Evolutionary conservation across 2,329 filamentous ascomycete species (phyloP), one percentile per base, ranked within the genome.

Genomic region (Alternaria sp.): DNA sequence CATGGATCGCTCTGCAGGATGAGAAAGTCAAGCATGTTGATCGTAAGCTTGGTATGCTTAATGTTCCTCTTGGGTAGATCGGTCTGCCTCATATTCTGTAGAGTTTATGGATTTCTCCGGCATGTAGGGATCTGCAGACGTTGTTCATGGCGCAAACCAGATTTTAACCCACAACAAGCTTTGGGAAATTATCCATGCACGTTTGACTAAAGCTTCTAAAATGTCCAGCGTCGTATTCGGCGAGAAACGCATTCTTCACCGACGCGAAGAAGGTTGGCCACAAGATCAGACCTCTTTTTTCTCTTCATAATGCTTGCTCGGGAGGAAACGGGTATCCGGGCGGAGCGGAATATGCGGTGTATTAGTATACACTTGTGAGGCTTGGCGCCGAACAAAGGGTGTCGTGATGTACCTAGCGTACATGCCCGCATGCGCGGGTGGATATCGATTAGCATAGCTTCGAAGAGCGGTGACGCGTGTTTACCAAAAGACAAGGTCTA

Each of bases 271-370:
- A 11, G 10, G 16, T 30, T 38, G 16, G 34, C 34, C 36, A 30
- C 50, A 34, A 40, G 22, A 20, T 27, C 14, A 52, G 25, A 30
- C 16, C 16, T 50, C 36, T 50, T 36, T 38, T 11, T 11, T 20
- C n/a, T n/a, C n/a, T 38, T 16, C 14, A 50, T 18, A 20, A 34
- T 52, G 27, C 32, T 20, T 28, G 27, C 22, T 40, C 20, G 50
- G 34, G 49, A 20, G 50, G 41, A 52, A 6, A 52, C 36, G 50
- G 50, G 6, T 41, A 41, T 22, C 11, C 34, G 51, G 54, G 62
- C 64, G 62, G 64, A 64, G 64, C 64, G 64, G 64, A 66, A 57
- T 46, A 44, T 36, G 4, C 50, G 50, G 50, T 52, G 50, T 52
- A 52, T 50, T 38, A 50, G 46, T 36, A 50, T 27, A 38, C 22